Percentiles rank a stretch among this genome's conserved stretches.
Conservation (phyloP, 208 protist genomes). For the Leishmania amazonensis region DNA sequence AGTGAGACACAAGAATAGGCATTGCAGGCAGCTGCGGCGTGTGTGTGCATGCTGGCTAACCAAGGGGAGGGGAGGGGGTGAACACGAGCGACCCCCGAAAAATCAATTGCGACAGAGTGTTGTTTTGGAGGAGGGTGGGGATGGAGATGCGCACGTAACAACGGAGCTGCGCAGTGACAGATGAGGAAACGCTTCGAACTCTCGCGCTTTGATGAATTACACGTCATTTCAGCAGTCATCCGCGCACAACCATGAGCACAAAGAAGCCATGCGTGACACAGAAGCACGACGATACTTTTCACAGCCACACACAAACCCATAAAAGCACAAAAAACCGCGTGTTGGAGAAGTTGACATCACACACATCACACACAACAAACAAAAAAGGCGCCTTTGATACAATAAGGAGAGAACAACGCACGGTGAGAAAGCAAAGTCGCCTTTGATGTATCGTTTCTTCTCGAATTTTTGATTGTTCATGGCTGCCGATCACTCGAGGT, state of each 20-base stretch:
- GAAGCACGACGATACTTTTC: neutral
- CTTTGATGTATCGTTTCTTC: neutral
- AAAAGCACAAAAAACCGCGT: neutral
- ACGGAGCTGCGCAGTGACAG: neutral
- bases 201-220: neutral
- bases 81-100: neutral
- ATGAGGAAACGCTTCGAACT: neutral
- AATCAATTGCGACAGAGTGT: neutral
- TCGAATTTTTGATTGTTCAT: neutral
- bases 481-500: constrained; percentile 9
- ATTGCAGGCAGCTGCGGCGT: neutral
- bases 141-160: neutral
- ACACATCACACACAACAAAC: neutral
- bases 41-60: neutral
- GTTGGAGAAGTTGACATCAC: neutral
- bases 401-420: neutral
- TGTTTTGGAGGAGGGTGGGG: neutral
- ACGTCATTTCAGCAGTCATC: neutral
- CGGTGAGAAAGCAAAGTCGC: neutral
- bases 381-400: neutral
- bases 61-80: too few species aligned
- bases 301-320: neutral
- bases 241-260: neutral
- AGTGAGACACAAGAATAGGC: constrained; percentile 1
- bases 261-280: neutral